Evolutionary conservation across 2,329 filamentous ascomycete genomes (phyloP), one percentile per base, ranked within the genome.

Genomic region (Aspergillus fumigatus): DNA sequence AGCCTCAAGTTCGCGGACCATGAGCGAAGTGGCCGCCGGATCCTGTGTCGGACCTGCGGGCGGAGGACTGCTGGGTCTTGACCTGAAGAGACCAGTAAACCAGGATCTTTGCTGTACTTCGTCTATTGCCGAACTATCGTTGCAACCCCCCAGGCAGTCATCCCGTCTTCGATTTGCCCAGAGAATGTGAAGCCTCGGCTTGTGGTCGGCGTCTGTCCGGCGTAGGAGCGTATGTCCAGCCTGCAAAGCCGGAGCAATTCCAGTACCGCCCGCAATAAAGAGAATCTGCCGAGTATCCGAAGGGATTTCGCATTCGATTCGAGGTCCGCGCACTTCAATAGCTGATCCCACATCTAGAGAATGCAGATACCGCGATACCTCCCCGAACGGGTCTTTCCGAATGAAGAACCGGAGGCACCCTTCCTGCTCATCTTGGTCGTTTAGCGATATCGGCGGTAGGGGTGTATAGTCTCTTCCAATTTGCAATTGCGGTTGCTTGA

Each of bases 401-500:
- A 97, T 87, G 59, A 95, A 82, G 59, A 97, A 87, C 8, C 88
- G 80, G 54, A 96, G 67, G 2, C 77, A 70, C 43, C 79, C 75
- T 35, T 72, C 65, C 38, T 72, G 65, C 7, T 65, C 65, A 38
- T 38, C 32, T 7, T 17, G 5, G 19, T 63, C 23, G 4, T 47
- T 64, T 14, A 62, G 56, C 1, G 65, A 64, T 17, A 61, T 65
- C 40, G 62, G 57, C 4, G 68, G 93, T 0, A 99, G 78, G 0
- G 93, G 92, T 3, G 94, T 97, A 74, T 99, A 99, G 56, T 91
- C 87, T 59, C 94, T 80, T 47, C 90, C 90, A 65, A 99, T 96
- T 75, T 97, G 92, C 56, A 97, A 77, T 71, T 96, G 87, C 2
- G 94, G 94, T 76, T 97, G 94, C 76, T 96, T 96, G 69, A 96